These are phyloP conservation scores for Cercospora canescens DNA, from an alignment of 2,329 filamentous ascomycete species.

Conservation along the genomic window DNA sequence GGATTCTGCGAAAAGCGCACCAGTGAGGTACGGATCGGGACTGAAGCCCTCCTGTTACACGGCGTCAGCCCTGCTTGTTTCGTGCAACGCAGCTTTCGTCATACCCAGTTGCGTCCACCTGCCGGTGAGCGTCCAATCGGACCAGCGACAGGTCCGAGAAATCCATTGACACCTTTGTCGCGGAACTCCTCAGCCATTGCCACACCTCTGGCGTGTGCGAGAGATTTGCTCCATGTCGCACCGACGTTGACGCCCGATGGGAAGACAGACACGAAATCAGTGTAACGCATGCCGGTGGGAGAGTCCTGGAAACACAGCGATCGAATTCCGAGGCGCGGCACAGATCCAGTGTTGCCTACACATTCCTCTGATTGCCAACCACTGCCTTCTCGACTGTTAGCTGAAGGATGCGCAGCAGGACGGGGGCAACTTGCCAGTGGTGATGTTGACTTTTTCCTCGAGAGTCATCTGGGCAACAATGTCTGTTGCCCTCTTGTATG, in stretches of 20 bases:
- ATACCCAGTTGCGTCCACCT: slow-evolving; percentile 15
- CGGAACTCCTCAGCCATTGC: slow-evolving; percentile 76
- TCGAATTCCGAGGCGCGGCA: slow-evolving; percentile 39
- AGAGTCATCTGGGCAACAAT: slow-evolving; percentile 84
- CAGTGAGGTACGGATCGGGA: slow-evolving; percentile 74
- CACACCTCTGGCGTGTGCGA: slow-evolving; percentile 67
- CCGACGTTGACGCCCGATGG: slow-evolving; percentile 75
- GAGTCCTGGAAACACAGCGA: slow-evolving; percentile 80
- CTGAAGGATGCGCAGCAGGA: neutral
- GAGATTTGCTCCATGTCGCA: slow-evolving; percentile 74
- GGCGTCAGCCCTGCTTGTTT: slow-evolving; percentile 59
- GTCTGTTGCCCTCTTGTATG: slow-evolving; percentile 71
- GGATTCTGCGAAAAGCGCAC: slow-evolving; percentile 52
- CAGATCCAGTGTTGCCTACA: slow-evolving; percentile 69
- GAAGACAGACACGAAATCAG: slow-evolving; percentile 81
- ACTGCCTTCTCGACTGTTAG: slow-evolving; percentile 56
- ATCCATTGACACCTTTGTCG: slow-evolving; percentile 72
- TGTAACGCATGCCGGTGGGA: slow-evolving; percentile 74
- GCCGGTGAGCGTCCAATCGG: slow-evolving; percentile 62
- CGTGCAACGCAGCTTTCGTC: slow-evolving; percentile 48
- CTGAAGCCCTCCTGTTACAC: slow-evolving; percentile 54
- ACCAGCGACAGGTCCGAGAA: slow-evolving; percentile 75
- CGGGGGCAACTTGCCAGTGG: slow-evolving; percentile 10
- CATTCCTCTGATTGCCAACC: slow-evolving; percentile 72
- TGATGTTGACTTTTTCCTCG: slow-evolving; percentile 79